phyloP scores from a whole-genome alignment of 306 rosid species.

The Abrus precatorius region DNA sequence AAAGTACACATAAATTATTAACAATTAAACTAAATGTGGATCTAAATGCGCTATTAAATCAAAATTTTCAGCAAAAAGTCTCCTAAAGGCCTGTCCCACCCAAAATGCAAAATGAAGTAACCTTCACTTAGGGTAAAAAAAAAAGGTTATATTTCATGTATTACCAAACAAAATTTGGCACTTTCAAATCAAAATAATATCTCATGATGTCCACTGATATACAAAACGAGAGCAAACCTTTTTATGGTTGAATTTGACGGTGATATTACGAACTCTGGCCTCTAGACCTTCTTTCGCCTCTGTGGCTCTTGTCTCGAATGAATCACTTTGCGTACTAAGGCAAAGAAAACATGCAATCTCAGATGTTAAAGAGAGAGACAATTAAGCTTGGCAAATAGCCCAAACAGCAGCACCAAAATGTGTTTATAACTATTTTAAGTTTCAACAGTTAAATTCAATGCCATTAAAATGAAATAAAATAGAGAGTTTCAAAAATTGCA shows the following conservation, averaged over 20 bases:
- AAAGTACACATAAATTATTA: too few relatives aligned
- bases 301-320: slow-evolving; percentile 65
- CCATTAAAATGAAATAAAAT: too few relatives aligned
- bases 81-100: neutral
- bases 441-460: too few relatives aligned
- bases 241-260: slow-evolving; percentile 62
- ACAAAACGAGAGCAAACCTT: slow-evolving; percentile 55
- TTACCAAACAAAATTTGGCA: slow-evolving; percentile 11
- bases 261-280: slow-evolving; percentile 58
- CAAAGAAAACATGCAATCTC: neutral
- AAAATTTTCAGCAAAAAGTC: neutral
- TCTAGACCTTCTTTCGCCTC: slow-evolving; percentile 60
- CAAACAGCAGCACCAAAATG: too few relatives aligned
- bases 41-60: too few relatives aligned
- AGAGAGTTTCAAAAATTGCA: too few relatives aligned
- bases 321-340: slow-evolving; percentile 62
- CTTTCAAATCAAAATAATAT: neutral
- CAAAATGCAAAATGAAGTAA: neutral
- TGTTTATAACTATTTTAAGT: too few relatives aligned
- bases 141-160: too few relatives aligned
- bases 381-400: too few relatives aligned
- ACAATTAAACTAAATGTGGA: too few relatives aligned
- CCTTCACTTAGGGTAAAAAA: too few relatives aligned
- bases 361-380: neutral
- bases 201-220: neutral